Conservation (phyloP, 1,139 yeast genomes). For the Saccharomyces hybrid region DNA sequence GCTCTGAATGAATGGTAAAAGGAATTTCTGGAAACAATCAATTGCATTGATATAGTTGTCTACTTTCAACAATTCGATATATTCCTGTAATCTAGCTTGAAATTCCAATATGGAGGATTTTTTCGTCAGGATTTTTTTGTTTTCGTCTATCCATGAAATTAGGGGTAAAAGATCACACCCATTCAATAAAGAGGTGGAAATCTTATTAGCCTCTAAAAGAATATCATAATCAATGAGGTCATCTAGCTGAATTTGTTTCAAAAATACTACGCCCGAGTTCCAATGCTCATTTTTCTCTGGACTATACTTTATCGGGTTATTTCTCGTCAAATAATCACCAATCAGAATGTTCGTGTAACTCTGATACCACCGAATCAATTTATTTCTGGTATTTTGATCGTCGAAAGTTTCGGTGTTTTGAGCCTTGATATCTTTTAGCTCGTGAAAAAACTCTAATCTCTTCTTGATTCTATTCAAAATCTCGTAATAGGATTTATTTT, state of each 20-base stretch:
- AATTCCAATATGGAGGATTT: conserved; percentile 50
- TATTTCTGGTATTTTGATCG: conserved; percentile 25
- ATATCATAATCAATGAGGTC: conserved; percentile 53
- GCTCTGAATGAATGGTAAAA: conserved; percentile 37
- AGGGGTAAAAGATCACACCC: conserved; percentile 49
- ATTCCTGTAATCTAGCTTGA: conserved; percentile 70
- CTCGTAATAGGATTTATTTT: conserved; percentile 45
- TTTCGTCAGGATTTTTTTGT: conserved; percentile 50
- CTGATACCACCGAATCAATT: conserved; percentile 50
- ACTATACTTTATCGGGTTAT: conserved; percentile 16
- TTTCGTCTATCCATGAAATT: conserved; percentile 69
- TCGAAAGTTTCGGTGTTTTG: too few species aligned
- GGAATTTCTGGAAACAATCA: conserved; percentile 43
- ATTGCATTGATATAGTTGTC: conserved; percentile 54
- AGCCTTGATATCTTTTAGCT: conserved; percentile 29
- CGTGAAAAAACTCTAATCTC: conserved; percentile 39
- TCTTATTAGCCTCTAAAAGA: conserved; percentile 46
- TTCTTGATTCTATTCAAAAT: conserved; percentile 41
- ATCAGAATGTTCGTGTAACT: conserved; percentile 53
- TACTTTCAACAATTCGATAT: conserved; percentile 52
- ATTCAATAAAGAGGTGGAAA: conserved; percentile 34
- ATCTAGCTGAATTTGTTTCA: conserved; percentile 38
- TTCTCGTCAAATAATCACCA: conserved; percentile 50
- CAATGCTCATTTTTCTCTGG: conserved; percentile 6
- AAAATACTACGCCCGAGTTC: conserved; percentile 40